Evolutionary conservation across 306 rosid species (phyloP), one percentile per base, ranked within the genome.

Genomic region (Cicer arietinum): DNA sequence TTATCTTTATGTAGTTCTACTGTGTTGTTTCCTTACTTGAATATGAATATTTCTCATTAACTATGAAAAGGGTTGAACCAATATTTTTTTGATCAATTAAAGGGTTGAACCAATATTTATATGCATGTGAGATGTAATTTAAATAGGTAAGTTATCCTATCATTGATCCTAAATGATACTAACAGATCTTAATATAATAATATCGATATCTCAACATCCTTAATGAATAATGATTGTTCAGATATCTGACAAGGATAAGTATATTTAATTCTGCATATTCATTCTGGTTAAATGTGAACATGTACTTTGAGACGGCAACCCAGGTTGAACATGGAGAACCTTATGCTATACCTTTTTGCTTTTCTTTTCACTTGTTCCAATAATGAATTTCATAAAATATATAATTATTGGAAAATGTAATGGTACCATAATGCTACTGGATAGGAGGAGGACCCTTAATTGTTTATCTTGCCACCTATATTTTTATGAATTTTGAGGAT

Each of bases 211-310:
- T 30, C 37, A 4, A 30, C 37, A 30, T 30, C 37, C 37, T 69
- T 43, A 7, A 12, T 79, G 48, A 25, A 65, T 64, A 44, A 7
- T 63, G 13, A 62, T 48, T 59, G 37, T 46, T 45, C 18, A 11
- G 43, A 67, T 13, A 35, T 57, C 10, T 66, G 67, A 72, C 41
- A 25, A 43, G 63, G 50, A 63, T 66, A 56, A 12, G 10, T 82
- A 10, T 66, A 58, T 57, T 20, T 11, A 45, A 43, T 59, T 67
- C 16, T 76, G 41, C 22, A 39, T 53, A 13, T 69, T 81, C 69
- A 52, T 44, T 17, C 42, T 51, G 67, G 73, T 73, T n/a, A 9
- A 58, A 13, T 58, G 17, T 73, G 16, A 56, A 47, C 56, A 56
- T 54, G 40, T 35, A 46, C 11, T 16, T 35, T 6, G 44, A 54